Evolutionary conservation across 257 asterid species (phyloP).

Genomic region (Paulownia fortunei): DNA sequence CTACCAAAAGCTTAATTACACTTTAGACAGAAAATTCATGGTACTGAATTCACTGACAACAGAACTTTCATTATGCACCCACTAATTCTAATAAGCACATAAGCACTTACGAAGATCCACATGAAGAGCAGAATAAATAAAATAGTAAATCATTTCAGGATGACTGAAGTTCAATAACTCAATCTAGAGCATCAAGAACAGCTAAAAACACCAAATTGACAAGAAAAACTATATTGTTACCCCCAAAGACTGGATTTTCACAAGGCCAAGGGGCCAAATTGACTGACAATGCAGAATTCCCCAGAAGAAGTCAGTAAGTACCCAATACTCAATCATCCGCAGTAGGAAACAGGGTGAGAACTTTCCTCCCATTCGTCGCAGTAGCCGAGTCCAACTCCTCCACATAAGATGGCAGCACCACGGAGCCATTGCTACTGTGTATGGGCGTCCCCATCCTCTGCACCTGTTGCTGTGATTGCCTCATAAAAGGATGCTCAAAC

Average conservation of each 20-base stretch:
- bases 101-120: constrained; percentile 3
- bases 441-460: constrained; percentile 64
- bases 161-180: constrained; percentile 4
- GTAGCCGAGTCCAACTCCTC: constrained; percentile 67
- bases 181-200: constrained; percentile 32
- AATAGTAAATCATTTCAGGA: constrained; percentile 1
- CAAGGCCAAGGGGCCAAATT: constrained; percentile 3
- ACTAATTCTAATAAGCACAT: constrained; percentile 1
- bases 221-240: constrained; percentile 35
- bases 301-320: constrained; percentile 15
- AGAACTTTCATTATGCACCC: constrained; percentile 30
- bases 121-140: background rate
- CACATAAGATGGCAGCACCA: constrained; percentile 42
- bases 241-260: constrained; percentile 27
- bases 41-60: constrained; percentile 25
- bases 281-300: constrained; percentile 26
- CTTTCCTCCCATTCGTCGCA: constrained; percentile 62
- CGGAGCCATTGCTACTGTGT: constrained; percentile 31
- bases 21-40: constrained; percentile 19
- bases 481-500: constrained; percentile 55
- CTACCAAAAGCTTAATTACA: constrained; percentile 28
- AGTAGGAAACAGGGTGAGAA: constrained; percentile 82
- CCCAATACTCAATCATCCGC: constrained; percentile 58
- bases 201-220: constrained; percentile 29
- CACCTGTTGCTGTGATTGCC: constrained; percentile 54